Base-by-base conservation (phyloP, 2,329 filamentous ascomycete genomes). In the Tricladium varicosporioides region DNA sequence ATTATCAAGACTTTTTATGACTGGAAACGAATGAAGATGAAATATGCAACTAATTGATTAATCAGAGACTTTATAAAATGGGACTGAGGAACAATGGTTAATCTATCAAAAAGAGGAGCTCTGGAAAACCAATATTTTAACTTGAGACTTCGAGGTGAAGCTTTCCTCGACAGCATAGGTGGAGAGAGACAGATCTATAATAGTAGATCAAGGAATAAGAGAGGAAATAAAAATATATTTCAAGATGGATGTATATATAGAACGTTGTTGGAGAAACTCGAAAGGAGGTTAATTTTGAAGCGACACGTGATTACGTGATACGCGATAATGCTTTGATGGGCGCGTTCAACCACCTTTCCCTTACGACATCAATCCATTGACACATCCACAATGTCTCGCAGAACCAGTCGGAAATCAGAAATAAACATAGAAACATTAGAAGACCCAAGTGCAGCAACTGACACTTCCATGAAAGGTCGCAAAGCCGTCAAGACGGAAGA, bases 371-470 rank as follows among this genome's bases (percentile, higher is more conserved):
- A 40, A 50, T 31, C 49, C 40, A 45, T 51, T 46, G 32, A 47
- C 42, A 46, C 33, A 51, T 55, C 59, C 57, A 60, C 19, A 48
- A 69, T 69, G 67, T 58, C 65, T 63, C 65, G 61, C 56, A 64
- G 63, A 61, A 59, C 60, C 8, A 62, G 55, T 19, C 63, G 59
- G 18, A 66, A 63, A 47, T 45, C 48, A 14, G 60, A 61, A 31
- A 43, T n/a, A 8, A 51, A 14, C 46, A 22, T 47, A 42, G 53
- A 60, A n/a, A 31, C 13, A 3, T 31, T 32, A 46, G 54, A 57
- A 36, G 19, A 18, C 4, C 36, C 31, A 15, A 46, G 15, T 1
- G 42, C 46, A 5, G 18, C 52, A 45, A 36, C 42, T 18, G n/a
- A 51, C 2, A 52, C 55, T 4, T 52, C 60, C 9, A 65, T 54